Evolutionary conservation across 139 green algal genomes (phyloP).

Genomic region (Zygnema circumcarinatum): DNA sequence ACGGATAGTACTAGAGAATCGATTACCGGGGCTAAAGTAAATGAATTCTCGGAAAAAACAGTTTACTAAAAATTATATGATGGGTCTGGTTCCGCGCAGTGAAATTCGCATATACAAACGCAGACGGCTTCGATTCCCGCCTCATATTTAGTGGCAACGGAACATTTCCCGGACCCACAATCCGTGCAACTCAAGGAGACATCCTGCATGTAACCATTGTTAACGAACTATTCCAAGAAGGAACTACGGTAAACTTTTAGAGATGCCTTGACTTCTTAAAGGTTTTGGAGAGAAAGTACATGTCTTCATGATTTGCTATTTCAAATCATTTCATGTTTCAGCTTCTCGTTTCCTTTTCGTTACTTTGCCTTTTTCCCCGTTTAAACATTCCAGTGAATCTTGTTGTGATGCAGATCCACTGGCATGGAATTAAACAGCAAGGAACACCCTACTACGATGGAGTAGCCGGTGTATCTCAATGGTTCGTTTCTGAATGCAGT

Average conservation of each 20-base stretch:
- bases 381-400: too few species aligned
- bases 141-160: neutral
- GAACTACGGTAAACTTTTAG: neutral
- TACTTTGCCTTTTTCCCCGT: neutral
- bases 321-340: neutral
- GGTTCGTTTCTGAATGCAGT: too few species aligned
- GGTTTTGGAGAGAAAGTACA: neutral
- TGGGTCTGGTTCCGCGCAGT: too few species aligned
- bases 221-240: neutral
- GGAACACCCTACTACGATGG: constrained; percentile 7
- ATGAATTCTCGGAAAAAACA: too few species aligned
- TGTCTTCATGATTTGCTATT: neutral
- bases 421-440: constrained; percentile 26
- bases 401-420: constrained; percentile 16
- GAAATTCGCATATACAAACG: neutral
- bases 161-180: neutral
- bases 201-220: neutral
- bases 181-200: neutral
- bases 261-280: neutral
- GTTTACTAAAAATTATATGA: too few species aligned
- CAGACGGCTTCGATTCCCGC: neutral
- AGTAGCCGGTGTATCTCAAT: neutral
- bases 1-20: too few species aligned
- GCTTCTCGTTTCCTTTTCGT: neutral
- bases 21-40: too few species aligned